Evolutionary conservation across 306 rosid genomes (phyloP).

Genomic region (Lotus japonicus): DNA sequence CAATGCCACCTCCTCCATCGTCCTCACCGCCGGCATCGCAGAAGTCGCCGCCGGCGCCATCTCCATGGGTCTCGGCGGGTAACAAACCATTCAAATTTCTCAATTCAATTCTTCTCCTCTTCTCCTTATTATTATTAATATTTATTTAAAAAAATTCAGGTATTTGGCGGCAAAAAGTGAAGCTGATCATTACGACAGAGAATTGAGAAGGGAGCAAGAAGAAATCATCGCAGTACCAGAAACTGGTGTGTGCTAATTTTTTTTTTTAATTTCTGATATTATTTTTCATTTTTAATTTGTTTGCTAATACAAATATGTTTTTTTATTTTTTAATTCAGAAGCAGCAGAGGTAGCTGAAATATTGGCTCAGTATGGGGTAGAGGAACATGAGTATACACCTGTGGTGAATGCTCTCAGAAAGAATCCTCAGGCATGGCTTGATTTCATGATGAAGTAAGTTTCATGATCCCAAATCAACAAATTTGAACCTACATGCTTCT

Average conservation of each 20-base stretch:
- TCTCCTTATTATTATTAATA: no score
- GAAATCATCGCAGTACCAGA: conserved; percentile 73
- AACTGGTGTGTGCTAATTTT: conserved; percentile 33
- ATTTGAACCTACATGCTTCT: no score
- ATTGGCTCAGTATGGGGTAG: conserved; percentile 64
- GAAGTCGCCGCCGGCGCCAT: conserved; percentile 74
- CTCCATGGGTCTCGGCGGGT: conserved; percentile 92
- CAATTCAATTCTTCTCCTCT: no score
- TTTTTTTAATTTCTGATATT: background rate
- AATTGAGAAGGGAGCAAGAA: conserved; percentile 75
- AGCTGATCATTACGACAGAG: conserved; percentile 73
- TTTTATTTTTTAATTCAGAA: conserved; percentile 30
- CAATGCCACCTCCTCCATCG: conserved; percentile 53
- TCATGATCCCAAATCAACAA: background rate
- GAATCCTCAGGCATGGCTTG: conserved; percentile 87
- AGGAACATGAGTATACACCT: conserved; percentile 72
- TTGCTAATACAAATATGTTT: background rate
- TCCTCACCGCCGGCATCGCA: conserved; percentile 71
- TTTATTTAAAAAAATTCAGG: no score
- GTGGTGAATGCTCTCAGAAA: conserved; percentile 74
- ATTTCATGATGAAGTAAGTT: conserved; percentile 96
- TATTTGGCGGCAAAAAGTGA: conserved; percentile 92
- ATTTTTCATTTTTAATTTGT: background rate
- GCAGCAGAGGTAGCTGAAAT: conserved; percentile 89
- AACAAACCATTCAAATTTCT: no score